Percentiles rank a stretch among this genome's conserved stretches.
Evolutionary conservation across 345 rosid species (phyloP).

Genomic region (Citrus inodora): DNA sequence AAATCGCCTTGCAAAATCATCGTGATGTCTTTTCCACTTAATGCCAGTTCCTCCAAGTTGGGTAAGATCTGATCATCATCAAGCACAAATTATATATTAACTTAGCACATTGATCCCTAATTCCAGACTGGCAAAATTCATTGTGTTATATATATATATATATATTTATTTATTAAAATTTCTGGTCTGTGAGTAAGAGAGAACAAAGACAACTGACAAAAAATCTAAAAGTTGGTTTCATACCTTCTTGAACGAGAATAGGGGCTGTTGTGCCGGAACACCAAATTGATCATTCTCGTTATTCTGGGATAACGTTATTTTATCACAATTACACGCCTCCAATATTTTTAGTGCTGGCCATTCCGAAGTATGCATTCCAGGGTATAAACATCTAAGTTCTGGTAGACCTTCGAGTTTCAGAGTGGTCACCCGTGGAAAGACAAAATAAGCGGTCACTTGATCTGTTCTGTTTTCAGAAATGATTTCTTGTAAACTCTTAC

Average conservation of each 20-base stretch:
- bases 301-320: not conserved
- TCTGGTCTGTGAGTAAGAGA: fast-evolving
- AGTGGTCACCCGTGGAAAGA: constrained; percentile 17
- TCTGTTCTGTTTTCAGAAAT: constrained; percentile 5
- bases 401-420: not conserved
- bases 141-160: no score
- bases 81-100: no score
- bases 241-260: constrained; percentile 9
- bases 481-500: not conserved
- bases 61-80: not conserved
- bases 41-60: constrained; percentile 13
- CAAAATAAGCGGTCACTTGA: not conserved
- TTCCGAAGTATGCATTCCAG: constrained; percentile 12
- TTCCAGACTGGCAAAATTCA: no score
- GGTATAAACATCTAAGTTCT: constrained; percentile 20
- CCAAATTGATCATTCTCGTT: not conserved
- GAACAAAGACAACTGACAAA: no score
- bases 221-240: no score
- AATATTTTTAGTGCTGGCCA: constrained; percentile 14
- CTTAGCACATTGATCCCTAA: no score
- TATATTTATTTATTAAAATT: fast-evolving
- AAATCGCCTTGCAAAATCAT: not conserved
- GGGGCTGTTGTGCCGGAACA: not conserved
- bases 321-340: not conserved
- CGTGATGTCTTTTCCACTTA: not conserved